Evolutionary conservation across 495 filamentous ascomycete species (phyloP).

Genomic region (Trypethelium eluteriae): DNA sequence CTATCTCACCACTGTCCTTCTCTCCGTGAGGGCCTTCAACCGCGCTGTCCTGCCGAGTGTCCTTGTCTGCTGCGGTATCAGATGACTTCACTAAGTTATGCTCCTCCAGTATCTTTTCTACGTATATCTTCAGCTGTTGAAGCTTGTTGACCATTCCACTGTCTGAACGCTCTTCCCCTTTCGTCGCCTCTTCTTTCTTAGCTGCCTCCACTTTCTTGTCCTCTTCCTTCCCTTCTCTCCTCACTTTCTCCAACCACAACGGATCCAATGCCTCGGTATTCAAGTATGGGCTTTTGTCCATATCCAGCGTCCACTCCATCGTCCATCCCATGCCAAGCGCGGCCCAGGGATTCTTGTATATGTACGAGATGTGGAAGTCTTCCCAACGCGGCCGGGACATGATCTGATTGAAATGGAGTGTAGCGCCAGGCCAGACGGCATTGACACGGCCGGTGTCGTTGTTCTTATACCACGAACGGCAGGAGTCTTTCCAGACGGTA

Average conservation of each 20-base stretch:
- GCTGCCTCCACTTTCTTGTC: neutral
- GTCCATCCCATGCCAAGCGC: slow-evolving; percentile 32
- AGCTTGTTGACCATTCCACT: neutral
- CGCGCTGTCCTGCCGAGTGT: neutral
- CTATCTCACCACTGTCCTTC: neutral
- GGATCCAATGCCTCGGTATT: slow-evolving; percentile 33
- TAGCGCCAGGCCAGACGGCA: slow-evolving; percentile 32
- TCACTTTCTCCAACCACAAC: slow-evolving; percentile 24
- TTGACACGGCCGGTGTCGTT: slow-evolving; percentile 36
- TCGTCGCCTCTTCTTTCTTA: neutral
- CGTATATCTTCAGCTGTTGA: neutral
- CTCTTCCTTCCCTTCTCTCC: neutral
- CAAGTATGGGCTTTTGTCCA: slow-evolving; percentile 32
- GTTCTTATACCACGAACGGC: slow-evolving; percentile 34
- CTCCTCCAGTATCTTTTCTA: neutral
- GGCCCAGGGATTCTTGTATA: slow-evolving; percentile 34
- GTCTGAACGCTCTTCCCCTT: neutral
- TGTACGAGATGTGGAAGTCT: slow-evolving; percentile 34
- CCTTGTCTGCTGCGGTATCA: neutral
- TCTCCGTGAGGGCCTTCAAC: neutral
- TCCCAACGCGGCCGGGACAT: slow-evolving; percentile 31
- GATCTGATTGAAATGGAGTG: slow-evolving; percentile 31
- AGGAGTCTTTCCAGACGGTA: slow-evolving; percentile 36
- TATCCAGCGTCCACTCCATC: slow-evolving; percentile 18
- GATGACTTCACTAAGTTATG: neutral